Evolutionary conservation across 208 protist species (phyloP).

Genomic region (Acanthamoeba quina): DNA sequence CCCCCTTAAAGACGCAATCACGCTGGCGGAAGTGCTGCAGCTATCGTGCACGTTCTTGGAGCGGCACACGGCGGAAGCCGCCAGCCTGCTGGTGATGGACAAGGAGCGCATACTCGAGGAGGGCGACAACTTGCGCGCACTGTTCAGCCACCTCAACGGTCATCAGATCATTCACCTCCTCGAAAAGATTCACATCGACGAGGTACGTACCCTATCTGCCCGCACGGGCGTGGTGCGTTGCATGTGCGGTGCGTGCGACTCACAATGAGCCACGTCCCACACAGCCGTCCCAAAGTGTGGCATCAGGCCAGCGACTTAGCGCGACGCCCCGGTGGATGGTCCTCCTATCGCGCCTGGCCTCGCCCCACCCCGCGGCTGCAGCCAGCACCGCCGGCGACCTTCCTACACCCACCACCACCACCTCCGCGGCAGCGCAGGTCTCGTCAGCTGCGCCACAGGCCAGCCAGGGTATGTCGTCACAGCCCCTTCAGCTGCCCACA

Average conservation of each 20-base stretch:
- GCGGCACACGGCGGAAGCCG: slow-evolving; percentile 16
- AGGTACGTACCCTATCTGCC: neutral
- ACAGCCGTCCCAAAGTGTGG: neutral
- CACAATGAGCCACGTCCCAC: too few relatives aligned
- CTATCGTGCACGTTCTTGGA: neutral
- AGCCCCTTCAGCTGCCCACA: neutral
- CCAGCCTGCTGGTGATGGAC: slow-evolving; percentile 51
- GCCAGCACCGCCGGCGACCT: too few relatives aligned
- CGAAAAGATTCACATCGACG: neutral
- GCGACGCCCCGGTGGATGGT: neutral
- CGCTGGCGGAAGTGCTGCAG: slow-evolving; percentile 22
- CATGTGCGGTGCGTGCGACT: neutral
- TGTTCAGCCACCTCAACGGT: slow-evolving; percentile 46
- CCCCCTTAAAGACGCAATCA: neutral
- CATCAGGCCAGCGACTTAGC: neutral
- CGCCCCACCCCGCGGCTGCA: neutral
- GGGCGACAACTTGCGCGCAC: neutral
- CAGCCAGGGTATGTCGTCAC: too few relatives aligned
- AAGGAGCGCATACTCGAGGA: slow-evolving; percentile 18
- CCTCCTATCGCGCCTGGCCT: neutral
- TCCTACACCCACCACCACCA: too few relatives aligned
- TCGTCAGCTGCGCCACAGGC: neutral
- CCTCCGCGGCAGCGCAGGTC: too few relatives aligned
- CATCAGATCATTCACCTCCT: neutral
- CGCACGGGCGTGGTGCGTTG: neutral